A percentile compares a stretch with the other conserved stretches of the same genome.
phyloP scores from a whole-genome alignment of 805 yeast genomes.

The Candida sphagnicola region DNA sequence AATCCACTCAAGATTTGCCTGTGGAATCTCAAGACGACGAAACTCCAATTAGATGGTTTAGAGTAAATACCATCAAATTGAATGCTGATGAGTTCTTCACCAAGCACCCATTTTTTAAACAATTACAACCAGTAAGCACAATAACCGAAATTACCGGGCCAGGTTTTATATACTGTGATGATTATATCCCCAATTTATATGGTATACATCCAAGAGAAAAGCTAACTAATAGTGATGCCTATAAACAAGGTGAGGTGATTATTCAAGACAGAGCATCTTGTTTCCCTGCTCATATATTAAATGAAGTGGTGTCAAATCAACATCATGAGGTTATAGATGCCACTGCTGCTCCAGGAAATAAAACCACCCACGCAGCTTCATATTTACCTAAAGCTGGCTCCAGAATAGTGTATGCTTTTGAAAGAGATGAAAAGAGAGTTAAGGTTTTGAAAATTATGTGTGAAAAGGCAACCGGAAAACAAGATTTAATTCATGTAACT shows the following conservation, averaged over 20 bases:
- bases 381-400: slow-evolving; percentile 32
- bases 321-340: slow-evolving; percentile 78
- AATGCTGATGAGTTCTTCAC: slow-evolving; percentile 33
- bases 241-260: slow-evolving; percentile 72
- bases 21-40: slow-evolving; percentile 38
- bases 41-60: slow-evolving; percentile 78
- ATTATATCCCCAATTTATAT: slow-evolving; percentile 66
- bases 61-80: slow-evolving; percentile 64
- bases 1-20: slow-evolving; percentile 45
- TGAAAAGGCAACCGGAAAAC: slow-evolving; percentile 51
- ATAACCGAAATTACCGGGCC: slow-evolving; percentile 32
- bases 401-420: slow-evolving; percentile 72
- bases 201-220: slow-evolving; percentile 79
- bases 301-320: slow-evolving; percentile 42
- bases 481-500: slow-evolving; percentile 43
- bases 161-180: slow-evolving; percentile 70
- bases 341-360: slow-evolving; percentile 98
- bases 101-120: slow-evolving; percentile 33
- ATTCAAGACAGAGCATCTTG: slow-evolving; percentile 97
- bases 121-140: slow-evolving; percentile 43
- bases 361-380: slow-evolving; percentile 89
- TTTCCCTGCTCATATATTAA: slow-evolving; percentile 84
- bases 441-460: slow-evolving; percentile 73
- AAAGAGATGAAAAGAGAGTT: slow-evolving; percentile 73
- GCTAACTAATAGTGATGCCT: slow-evolving; percentile 63